These are phyloP conservation scores for Psidium friedrichsthalianum DNA, from an alignment of 345 rosid genomes.

Conservation along the genomic window DNA sequence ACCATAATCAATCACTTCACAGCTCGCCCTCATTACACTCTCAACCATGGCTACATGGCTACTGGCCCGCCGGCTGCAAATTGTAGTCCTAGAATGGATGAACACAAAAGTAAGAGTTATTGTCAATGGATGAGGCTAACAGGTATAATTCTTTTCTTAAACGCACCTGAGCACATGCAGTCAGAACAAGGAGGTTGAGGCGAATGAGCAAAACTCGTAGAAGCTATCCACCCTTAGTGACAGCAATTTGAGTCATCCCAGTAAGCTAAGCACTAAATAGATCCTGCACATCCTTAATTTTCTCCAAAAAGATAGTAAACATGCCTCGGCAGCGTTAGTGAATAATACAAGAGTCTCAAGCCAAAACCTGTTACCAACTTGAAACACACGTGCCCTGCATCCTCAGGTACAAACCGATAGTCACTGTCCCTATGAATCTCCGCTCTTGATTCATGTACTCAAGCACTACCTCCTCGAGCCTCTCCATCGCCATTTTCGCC, in stretches of 20 bases:
- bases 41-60: slow-evolving; percentile 79
- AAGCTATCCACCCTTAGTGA: no score
- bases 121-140: not conserved
- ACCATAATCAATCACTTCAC: slow-evolving; percentile 80
- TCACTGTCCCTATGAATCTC: no score
- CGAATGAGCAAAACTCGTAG: no score
- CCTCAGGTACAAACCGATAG: no score
- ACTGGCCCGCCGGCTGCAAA: slow-evolving; percentile 61
- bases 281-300: slow-evolving; percentile 41
- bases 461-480: no score
- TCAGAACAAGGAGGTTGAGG: no score
- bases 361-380: slow-evolving; percentile 18
- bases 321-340: slow-evolving; percentile 78
- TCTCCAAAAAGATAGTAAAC: slow-evolving; percentile 61
- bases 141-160: not conserved
- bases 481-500: no score
- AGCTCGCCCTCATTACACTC: slow-evolving; percentile 63
- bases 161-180: not conserved
- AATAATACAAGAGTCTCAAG: slow-evolving; percentile 78
- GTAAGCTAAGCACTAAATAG: slow-evolving; percentile 64
- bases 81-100: not conserved
- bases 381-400: no score
- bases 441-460: no score
- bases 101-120: not conserved
- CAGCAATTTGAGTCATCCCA: no score